Evolutionary conservation across 805 yeast genomes (phyloP).

Genomic region (Candida pseudoglaebosa): DNA sequence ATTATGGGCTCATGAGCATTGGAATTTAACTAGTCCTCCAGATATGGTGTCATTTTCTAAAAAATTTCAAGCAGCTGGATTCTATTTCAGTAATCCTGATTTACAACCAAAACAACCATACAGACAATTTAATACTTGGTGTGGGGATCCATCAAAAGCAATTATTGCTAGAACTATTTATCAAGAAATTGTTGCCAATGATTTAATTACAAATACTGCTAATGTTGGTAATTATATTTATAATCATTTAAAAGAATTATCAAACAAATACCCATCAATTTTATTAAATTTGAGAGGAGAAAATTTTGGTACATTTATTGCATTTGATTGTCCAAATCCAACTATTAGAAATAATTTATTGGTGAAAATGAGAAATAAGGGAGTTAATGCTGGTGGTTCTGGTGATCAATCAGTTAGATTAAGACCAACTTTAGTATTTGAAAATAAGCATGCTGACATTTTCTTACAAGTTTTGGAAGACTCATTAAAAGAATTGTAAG

Average conservation of each 20-base stretch:
- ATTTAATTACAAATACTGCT: conserved; percentile 46
- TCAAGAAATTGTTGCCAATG: conserved; percentile 48
- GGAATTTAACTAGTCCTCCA: conserved; percentile 57
- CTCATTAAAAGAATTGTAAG: conserved; percentile 13
- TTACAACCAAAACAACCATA: conserved; percentile 59
- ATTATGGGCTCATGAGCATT: conserved; percentile 72
- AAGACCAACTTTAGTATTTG: conserved; percentile 64
- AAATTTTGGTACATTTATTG: conserved; percentile 60
- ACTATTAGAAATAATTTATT: conserved; percentile 46
- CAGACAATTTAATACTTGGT: conserved; percentile 77
- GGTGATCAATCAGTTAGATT: conserved; percentile 56
- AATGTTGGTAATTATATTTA: conserved; percentile 55
- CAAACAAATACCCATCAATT: conserved; percentile 37
- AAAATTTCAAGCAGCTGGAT: conserved; percentile 72
- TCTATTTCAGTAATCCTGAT: conserved; percentile 56
- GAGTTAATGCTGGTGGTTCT: conserved; percentile 68
- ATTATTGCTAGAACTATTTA: conserved; percentile 58
- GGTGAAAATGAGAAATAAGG: conserved; percentile 42
- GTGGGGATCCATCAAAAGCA: conserved; percentile 72
- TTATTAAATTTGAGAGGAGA: conserved; percentile 57
- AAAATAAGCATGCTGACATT: conserved; percentile 57
- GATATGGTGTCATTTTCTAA: conserved; percentile 70
- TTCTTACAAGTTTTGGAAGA: conserved; percentile 42
- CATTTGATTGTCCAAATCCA: conserved; percentile 51
- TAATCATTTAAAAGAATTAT: conserved; percentile 35